Base-by-base conservation (phyloP, 331 rosid species). In the Malus hybrid region DNA sequence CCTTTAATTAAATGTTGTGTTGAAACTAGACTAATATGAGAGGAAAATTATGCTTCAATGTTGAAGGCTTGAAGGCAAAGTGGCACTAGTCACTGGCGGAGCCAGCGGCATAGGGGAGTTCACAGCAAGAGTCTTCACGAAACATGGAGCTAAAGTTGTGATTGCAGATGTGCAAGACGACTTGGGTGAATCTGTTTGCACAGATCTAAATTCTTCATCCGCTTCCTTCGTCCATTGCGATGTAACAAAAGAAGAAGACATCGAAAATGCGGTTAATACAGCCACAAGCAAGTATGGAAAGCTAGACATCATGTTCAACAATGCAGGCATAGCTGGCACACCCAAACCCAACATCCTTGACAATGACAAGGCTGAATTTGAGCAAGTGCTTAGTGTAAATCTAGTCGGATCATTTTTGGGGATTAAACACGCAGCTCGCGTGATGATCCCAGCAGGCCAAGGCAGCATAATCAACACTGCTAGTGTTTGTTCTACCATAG, bases 281-380 rank as follows among this genome's bases (percentile, higher is more conserved):
- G 68, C 87, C 0, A 60, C 82, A 61, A 60, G 84, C 33, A 76
- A 86, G 34, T 66, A 80, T 1, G 93, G 91, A 19, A 88, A 82
- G 78, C 84, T 90, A 0, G 93, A 87, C 44, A 88, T 90, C 67
- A 85, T 87, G 93, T 60, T 79, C 72, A 88, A 88, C 75, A 90
- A 90, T 10, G 93, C 91, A 0, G 93, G 87, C 4, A 57, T 75
- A 16, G 0, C 0, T 1, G 79, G 82, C 0, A 39, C 3, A 4
- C 30, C 42, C 53, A 84, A 69, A 4, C 34, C 69, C 16, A 72
- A 52, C 72, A 84, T 89, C 39, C 56, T 79, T 0, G 82, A 83
- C 1, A 79, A 58, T 28, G 76, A 62, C 0, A 61, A 44, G 16
- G 70, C 72, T 0, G 84, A 80, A 4, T 90, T 90, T 36, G 73